Evolutionary conservation across 2,329 filamentous ascomycete genomes (phyloP).

Genomic region (Neophaeococcomyces aloes): DNA sequence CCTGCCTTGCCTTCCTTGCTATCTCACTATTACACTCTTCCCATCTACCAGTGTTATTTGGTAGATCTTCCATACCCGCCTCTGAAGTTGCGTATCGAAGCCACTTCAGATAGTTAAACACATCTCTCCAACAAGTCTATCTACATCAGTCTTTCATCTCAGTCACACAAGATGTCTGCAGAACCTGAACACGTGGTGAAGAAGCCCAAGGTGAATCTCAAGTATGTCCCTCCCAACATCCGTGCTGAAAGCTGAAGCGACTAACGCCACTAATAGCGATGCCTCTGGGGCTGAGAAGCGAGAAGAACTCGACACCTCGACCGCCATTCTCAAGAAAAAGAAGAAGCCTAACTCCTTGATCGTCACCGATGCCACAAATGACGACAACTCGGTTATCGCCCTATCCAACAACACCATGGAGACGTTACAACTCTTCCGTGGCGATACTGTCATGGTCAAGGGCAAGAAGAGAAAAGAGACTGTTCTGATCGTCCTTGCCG

Average conservation of each 20-base stretch:
- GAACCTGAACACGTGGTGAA: conserved; percentile 52
- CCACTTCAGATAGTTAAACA: conserved; percentile 1
- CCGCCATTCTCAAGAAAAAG: conserved; percentile 99
- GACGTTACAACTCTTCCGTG: conserved; percentile 92
- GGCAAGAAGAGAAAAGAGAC: conserved; percentile 99
- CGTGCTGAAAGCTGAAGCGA: not conserved
- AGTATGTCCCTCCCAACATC: conserved; percentile 45
- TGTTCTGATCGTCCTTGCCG: conserved; percentile 90
- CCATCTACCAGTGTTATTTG: not conserved
- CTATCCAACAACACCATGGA: conserved; percentile 99
- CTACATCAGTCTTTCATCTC: not conserved
- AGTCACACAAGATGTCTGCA: conserved; percentile 54
- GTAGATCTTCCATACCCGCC: not conserved
- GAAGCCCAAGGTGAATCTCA: conserved; percentile 75
- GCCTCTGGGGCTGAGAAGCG: conserved; percentile 77
- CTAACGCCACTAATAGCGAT: conserved; percentile 7
- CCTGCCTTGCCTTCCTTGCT: not conserved
- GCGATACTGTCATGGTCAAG: conserved; percentile 94
- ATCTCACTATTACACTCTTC: not conserved
- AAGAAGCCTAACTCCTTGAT: conserved; percentile 99
- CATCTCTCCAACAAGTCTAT: conserved; percentile 5
- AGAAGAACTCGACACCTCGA: conserved; percentile 83
- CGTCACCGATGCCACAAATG: conserved; percentile 95
- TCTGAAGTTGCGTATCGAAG: not conserved
- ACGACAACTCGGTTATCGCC: conserved; percentile 99